Conservation (phyloP, 768 basidiomycete species). For the Rubroboletus pulcherrimus region DNA sequence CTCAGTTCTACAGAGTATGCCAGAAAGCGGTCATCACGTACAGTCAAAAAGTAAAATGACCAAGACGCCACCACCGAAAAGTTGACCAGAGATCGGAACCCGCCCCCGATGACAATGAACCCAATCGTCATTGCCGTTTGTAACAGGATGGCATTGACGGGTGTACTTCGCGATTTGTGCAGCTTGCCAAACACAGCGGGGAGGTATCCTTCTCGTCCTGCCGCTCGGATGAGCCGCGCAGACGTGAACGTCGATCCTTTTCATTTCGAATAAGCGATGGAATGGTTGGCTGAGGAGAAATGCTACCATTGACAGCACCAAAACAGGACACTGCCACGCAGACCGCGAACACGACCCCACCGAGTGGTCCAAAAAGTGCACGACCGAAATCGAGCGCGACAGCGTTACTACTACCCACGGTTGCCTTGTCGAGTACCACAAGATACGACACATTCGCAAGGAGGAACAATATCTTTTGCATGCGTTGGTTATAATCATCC, state of each 20-base stretch:
- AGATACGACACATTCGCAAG: constrained; percentile 89
- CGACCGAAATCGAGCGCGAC: constrained; percentile 92
- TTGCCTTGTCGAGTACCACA: constrained; percentile 78
- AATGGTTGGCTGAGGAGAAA: background rate
- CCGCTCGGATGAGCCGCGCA: constrained; percentile 83
- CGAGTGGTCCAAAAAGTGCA: constrained; percentile 79
- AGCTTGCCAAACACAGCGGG: constrained; percentile 80
- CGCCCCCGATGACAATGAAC: constrained; percentile 85
- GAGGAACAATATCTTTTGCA: constrained; percentile 63
- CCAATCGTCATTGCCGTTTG: constrained; percentile 69
- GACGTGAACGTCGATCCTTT: constrained; percentile 69
- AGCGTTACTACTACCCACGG: constrained; percentile 77
- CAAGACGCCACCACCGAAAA: constrained; percentile 85
- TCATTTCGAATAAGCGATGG: constrained; percentile 5
- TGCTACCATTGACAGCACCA: constrained; percentile 82
- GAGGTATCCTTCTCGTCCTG: constrained; percentile 83
- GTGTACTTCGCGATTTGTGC: constrained; percentile 74
- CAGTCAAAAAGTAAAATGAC: constrained; percentile 86
- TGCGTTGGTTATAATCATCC: background rate
- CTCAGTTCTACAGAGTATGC: background rate
- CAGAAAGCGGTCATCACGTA: constrained; percentile 32
- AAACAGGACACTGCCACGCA: constrained; percentile 95
- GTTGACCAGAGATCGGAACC: constrained; percentile 84
- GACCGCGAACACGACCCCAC: constrained; percentile 81
- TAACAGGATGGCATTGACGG: constrained; percentile 81